phyloP scores from a whole-genome alignment of 2,329 filamentous ascomycete genomes.

The Hypoxylon sp. region DNA sequence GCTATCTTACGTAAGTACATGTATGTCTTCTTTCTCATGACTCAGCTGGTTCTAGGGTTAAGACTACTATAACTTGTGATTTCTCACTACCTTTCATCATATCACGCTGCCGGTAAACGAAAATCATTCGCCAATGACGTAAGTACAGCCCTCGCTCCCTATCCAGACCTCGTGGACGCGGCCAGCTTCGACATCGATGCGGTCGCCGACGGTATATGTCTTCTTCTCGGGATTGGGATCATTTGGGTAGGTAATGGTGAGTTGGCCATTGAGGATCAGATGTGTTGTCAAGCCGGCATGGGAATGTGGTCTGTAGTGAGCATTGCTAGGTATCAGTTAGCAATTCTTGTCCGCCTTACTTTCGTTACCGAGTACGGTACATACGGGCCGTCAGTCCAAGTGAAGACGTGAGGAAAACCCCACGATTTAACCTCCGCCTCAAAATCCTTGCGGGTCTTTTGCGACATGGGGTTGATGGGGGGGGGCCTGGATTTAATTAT shows the following conservation, averaged over 20 bases:
- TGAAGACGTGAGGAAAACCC: slow-evolving; percentile 79
- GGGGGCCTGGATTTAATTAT: background rate
- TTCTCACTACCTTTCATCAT: slow-evolving; percentile 4
- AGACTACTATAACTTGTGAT: background rate
- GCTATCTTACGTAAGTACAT: background rate
- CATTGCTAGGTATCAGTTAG: slow-evolving; percentile 65
- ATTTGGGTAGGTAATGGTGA: slow-evolving; percentile 77
- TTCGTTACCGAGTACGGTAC: slow-evolving; percentile 58
- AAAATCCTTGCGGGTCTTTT: slow-evolving; percentile 62
- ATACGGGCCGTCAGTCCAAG: slow-evolving; percentile 79
- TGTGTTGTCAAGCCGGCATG: slow-evolving; percentile 78
- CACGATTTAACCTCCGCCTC: slow-evolving; percentile 76
- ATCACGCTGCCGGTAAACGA: background rate
- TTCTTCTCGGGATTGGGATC: slow-evolving; percentile 69
- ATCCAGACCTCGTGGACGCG: slow-evolving; percentile 79
- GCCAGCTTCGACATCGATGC: slow-evolving; percentile 76
- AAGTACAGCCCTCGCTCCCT: slow-evolving; percentile 75
- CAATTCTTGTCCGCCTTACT: slow-evolving; percentile 34
- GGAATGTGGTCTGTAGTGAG: slow-evolving; percentile 77
- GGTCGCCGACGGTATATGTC: slow-evolving; percentile 71
- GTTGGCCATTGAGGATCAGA: slow-evolving; percentile 73
- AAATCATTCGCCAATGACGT: slow-evolving; percentile 72
- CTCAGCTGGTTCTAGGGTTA: background rate
- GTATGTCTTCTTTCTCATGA: background rate
- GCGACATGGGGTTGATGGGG: slow-evolving; percentile 37